Conservation (phyloP, 2,329 filamentous ascomycete species). For the Trichoderma koningii region DNA sequence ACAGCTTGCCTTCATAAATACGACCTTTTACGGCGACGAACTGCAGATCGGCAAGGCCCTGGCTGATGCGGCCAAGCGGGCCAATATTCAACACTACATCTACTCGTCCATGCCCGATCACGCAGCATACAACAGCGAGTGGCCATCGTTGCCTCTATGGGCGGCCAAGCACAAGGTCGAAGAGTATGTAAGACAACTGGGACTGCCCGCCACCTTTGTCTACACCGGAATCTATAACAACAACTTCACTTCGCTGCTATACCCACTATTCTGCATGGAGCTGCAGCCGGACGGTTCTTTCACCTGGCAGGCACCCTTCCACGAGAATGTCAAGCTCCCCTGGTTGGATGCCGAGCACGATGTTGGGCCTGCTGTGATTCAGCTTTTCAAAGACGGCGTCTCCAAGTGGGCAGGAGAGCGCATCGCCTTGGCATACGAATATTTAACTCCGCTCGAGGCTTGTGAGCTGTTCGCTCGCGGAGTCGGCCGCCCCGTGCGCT, state of each 20-base stretch:
- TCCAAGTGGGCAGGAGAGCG: constrained; percentile 77
- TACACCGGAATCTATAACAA: constrained; percentile 99
- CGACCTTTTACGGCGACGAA: constrained; percentile 95
- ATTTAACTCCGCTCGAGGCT: constrained; percentile 79
- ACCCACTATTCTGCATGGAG: constrained; percentile 95
- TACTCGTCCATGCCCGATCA: constrained; percentile 99
- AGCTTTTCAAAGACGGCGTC: constrained; percentile 92
- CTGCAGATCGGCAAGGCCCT: constrained; percentile 83
- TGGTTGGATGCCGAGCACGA: constrained; percentile 98
- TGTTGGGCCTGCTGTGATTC: constrained; percentile 85
- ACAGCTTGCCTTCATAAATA: constrained; percentile 95
- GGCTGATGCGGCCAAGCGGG: constrained; percentile 84
- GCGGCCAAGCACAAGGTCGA: constrained; percentile 90
- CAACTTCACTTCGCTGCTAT: constrained; percentile 91
- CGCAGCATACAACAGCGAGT: constrained; percentile 71
- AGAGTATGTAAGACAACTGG: constrained; percentile 81
- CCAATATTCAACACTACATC: constrained; percentile 85
- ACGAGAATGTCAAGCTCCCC: constrained; percentile 82
- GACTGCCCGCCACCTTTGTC: constrained; percentile 85
- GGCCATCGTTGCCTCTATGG: constrained; percentile 89
- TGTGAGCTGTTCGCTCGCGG: constrained; percentile 79
- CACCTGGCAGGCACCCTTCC: constrained; percentile 90
- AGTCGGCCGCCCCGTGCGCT: constrained; percentile 74
- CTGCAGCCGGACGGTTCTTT: constrained; percentile 82
- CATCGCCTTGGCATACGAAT: constrained; percentile 88